Percentiles rank a stretch among this genome's conserved stretches.
These are phyloP conservation scores for Rosa hybrid DNA, from an alignment of 331 rosid genomes.

Conservation along the genomic window DNA sequence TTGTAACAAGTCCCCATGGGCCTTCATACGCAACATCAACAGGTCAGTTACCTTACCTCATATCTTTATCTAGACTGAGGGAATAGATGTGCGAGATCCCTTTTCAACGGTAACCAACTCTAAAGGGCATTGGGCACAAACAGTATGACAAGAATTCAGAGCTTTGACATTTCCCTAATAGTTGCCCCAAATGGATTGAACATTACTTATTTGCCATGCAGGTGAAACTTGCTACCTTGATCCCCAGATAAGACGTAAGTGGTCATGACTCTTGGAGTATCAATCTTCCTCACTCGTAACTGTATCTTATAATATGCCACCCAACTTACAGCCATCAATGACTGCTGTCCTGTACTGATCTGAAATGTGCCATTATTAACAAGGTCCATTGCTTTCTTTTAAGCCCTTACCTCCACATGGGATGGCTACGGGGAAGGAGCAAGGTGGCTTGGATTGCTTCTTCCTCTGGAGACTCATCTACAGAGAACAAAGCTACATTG, in stretches of 20 bases:
- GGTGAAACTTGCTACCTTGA: not conserved
- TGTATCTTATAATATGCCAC: not conserved
- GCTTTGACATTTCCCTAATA: not conserved
- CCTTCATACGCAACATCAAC: not conserved
- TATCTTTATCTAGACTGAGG: not conserved
- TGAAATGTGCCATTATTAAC: not conserved
- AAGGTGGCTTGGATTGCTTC: not conserved
- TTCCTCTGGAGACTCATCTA: slow-evolving; percentile 1
- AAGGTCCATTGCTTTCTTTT: not conserved
- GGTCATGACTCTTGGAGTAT: not conserved
- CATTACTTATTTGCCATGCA: not conserved
- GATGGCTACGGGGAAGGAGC: not conserved
- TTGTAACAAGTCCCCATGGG: not conserved
- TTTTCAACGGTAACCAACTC: not conserved
- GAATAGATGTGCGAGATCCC: not conserved
- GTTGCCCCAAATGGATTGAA: not conserved
- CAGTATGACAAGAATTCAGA: not conserved
- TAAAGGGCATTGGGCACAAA: not conserved
- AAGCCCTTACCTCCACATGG: not conserved
- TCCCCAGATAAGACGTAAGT: not conserved
- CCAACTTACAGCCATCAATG: not conserved
- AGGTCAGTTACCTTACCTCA: not conserved
- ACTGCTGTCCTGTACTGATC: not conserved
- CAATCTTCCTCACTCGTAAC: not conserved
- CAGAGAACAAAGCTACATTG: not conserved